Conservation (phyloP, 176 grass and related monocot genomes). For the Saccharum officinarum region DNA sequence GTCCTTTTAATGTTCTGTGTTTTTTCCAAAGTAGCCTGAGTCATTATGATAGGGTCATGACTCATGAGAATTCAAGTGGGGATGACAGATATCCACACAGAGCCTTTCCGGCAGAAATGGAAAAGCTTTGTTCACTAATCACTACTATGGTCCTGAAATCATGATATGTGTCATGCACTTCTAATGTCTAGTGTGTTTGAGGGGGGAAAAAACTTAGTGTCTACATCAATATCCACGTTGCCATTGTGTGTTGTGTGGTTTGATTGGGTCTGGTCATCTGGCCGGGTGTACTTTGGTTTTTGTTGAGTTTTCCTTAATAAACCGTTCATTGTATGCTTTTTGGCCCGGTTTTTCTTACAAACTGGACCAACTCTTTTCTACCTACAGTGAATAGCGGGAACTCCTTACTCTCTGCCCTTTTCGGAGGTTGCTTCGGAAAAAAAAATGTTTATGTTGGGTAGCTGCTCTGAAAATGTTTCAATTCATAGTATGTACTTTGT, state of each 20-base stretch:
- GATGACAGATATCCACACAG: slow-evolving; percentile 43
- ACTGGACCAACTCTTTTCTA: too few relatives aligned
- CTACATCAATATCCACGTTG: slow-evolving; percentile 17
- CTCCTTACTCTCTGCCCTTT: too few relatives aligned
- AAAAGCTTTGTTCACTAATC: slow-evolving; percentile 4
- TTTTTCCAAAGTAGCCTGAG: not conserved
- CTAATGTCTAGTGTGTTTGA: not conserved
- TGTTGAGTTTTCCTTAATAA: not conserved
- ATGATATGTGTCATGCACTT: slow-evolving; percentile 21
- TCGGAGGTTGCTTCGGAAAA: too few relatives aligned
- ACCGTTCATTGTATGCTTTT: too few relatives aligned
- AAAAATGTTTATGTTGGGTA: not conserved
- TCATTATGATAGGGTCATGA: not conserved
- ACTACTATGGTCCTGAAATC: not conserved
- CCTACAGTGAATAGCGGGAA: too few relatives aligned
- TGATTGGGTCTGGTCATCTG: not conserved
- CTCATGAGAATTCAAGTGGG: slow-evolving; percentile 17
- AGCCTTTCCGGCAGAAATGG: slow-evolving; percentile 15
- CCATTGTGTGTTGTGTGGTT: not conserved
- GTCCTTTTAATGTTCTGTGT: not conserved
- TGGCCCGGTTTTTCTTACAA: too few relatives aligned
- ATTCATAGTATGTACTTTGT: too few relatives aligned
- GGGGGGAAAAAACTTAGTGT: not conserved
- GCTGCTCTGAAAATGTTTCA: not conserved
- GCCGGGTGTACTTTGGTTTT: not conserved